Evolutionary conservation across 306 rosid species (phyloP).

Genomic region (Medicago arabica): DNA sequence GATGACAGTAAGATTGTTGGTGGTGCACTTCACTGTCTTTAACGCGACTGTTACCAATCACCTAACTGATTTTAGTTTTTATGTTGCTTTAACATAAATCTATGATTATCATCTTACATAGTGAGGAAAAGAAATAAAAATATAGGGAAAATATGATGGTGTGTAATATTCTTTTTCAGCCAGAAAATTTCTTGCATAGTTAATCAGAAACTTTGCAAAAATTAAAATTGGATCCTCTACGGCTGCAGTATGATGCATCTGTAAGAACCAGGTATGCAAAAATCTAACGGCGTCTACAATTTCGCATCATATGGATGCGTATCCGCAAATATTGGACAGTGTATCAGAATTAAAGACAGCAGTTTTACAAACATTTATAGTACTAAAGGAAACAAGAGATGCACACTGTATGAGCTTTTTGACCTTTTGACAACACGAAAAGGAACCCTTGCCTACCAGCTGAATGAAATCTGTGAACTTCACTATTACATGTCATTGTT

Average conservation of each 20-base stretch:
- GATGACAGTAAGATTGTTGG: constrained; percentile 6
- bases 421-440: constrained; percentile 1
- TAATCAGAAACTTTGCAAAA: background rate
- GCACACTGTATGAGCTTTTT: background rate
- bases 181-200: background rate
- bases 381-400: no score
- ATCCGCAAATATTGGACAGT: background rate
- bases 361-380: no score
- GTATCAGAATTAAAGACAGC: background rate
- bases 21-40: constrained; percentile 2
- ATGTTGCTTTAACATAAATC: constrained; percentile 1
- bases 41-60: constrained; percentile 19
- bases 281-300: no score
- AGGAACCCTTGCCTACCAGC: background rate
- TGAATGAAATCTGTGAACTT: constrained; percentile 5
- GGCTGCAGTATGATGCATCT: background rate
- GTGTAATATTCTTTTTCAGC: background rate
- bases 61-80: background rate
- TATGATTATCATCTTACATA: background rate
- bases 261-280: no score
- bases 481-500: background rate
- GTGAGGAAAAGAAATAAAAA: background rate
- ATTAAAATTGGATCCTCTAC: background rate
- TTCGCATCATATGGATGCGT: no score
- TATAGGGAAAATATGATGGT: background rate